These are phyloP conservation scores for Neoascochyta sp. DNA, from an alignment of 2,329 filamentous ascomycete genomes.

Conservation along the genomic window DNA sequence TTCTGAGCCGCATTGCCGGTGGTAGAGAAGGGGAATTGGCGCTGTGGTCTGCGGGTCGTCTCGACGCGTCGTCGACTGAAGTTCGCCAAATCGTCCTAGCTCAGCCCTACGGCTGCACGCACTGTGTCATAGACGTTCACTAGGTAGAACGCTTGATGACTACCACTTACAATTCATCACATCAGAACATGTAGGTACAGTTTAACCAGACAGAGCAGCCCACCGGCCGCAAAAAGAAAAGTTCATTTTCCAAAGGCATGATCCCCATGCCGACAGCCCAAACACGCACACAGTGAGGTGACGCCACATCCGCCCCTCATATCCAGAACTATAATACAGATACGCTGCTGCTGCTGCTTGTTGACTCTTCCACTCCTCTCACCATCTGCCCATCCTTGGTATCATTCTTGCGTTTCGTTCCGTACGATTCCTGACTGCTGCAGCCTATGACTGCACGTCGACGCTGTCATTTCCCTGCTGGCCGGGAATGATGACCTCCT, in stretches of 20 bases:
- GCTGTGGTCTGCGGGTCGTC: constrained; percentile 9
- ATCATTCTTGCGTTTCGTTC: constrained; percentile 10
- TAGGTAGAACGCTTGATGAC: too few species aligned
- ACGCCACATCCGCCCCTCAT: too few species aligned
- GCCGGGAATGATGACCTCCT: constrained; percentile 69
- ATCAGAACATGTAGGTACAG: constrained; percentile 4
- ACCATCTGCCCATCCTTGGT: constrained; percentile 8
- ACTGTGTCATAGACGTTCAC: constrained; percentile 4
- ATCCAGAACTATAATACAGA: constrained; percentile 26
- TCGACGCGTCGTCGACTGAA: constrained; percentile 10
- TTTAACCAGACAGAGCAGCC: constrained; percentile 15
- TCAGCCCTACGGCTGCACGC: constrained; percentile 10
- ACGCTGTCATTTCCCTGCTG: constrained; percentile 11
- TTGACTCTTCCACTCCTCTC: constrained; percentile 2
- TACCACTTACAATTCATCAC: too few species aligned
- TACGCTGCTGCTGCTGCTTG: constrained; percentile 13
- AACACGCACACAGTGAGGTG: too few species aligned
- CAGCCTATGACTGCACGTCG: too few species aligned
- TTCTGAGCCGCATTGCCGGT: constrained; percentile 38
- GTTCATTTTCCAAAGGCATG: constrained; percentile 4
- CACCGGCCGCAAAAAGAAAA: constrained; percentile 11
- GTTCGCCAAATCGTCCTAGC: constrained; percentile 12
- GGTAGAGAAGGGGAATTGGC: constrained; percentile 12
- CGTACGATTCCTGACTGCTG: too few species aligned
- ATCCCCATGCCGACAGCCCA: too few species aligned